phyloP scores from a whole-genome alignment of 331 rosid genomes.

The Malus hybrid region DNA sequence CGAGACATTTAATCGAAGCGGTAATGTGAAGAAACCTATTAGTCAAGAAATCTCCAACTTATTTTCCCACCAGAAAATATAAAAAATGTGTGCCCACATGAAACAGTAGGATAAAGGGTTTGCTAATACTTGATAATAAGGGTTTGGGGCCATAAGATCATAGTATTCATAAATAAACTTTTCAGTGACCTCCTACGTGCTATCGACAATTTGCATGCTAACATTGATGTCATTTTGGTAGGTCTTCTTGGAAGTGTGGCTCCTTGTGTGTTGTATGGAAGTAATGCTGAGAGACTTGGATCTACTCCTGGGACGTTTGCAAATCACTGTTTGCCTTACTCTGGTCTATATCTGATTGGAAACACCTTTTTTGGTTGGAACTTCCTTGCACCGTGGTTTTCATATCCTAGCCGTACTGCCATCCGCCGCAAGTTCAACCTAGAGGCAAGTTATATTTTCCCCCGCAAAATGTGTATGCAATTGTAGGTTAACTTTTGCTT shows the following conservation, averaged over 20 bases:
- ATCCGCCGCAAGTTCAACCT: slow-evolving; percentile 81
- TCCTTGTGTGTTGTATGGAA: slow-evolving; percentile 93
- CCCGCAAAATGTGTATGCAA: neutral
- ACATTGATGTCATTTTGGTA: slow-evolving; percentile 18
- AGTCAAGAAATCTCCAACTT: too few species aligned
- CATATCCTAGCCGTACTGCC: slow-evolving; percentile 72
- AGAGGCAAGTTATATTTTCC: slow-evolving; percentile 55
- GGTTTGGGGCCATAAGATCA: neutral
- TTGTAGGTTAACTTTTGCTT: neutral
- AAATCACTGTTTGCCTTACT: slow-evolving; percentile 64
- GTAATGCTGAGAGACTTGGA: slow-evolving; percentile 79
- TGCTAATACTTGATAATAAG: neutral
- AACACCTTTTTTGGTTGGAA: slow-evolving; percentile 62
- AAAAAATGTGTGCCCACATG: neutral
- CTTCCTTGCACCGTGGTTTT: slow-evolving; percentile 75
- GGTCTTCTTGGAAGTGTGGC: slow-evolving; percentile 94
- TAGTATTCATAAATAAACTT: neutral
- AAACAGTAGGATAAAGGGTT: neutral
- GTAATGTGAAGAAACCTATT: neutral
- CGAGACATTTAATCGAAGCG: neutral
- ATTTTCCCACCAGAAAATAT: neutral
- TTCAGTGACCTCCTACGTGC: neutral
- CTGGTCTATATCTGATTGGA: slow-evolving; percentile 67
- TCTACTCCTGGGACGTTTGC: slow-evolving; percentile 69
- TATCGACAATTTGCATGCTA: neutral